These are phyloP conservation scores for Prunus armeniaca DNA, from an alignment of 306 rosid species.

Conservation along the genomic window DNA sequence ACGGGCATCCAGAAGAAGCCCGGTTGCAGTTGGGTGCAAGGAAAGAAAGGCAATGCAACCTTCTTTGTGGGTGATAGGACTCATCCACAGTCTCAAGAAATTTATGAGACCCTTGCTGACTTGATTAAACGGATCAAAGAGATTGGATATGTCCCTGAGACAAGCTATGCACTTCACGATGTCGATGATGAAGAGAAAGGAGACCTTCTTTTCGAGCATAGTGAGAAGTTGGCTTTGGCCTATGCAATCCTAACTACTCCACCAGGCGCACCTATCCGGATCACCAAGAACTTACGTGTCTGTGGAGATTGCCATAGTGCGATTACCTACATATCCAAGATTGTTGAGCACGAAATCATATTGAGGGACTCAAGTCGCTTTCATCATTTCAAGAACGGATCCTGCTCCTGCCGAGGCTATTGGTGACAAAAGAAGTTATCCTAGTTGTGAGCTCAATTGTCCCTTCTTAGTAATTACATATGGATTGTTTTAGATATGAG, in stretches of 20 bases:
- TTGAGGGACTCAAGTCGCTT: conserved; percentile 84
- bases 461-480: not conserved
- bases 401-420: conserved; percentile 75
- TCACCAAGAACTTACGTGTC: conserved; percentile 69
- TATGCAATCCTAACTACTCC: conserved; percentile 59
- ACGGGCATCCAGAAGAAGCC: conserved; percentile 71
- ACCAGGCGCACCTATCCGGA: conserved; percentile 49
- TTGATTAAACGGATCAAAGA: conserved; percentile 67
- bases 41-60: conserved; percentile 53
- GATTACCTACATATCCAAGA: conserved; percentile 66
- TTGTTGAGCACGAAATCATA: conserved; percentile 71
- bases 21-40: conserved; percentile 90
- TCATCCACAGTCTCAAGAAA: conserved; percentile 54
- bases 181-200: conserved; percentile 88
- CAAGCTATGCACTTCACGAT: conserved; percentile 80
- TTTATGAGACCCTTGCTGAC: conserved; percentile 52
- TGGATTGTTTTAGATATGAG: not conserved
- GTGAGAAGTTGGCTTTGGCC: conserved; percentile 95
- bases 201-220: conserved; percentile 72
- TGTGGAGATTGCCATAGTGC: conserved; percentile 86
- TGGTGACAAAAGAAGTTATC: conserved; percentile 46
- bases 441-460: not conserved
- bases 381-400: conserved; percentile 85
- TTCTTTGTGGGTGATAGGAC: conserved; percentile 78
- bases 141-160: conserved; percentile 77